Evolutionary conservation across 2,329 filamentous ascomycete genomes (phyloP), one percentile per base, ranked within the genome.

Genomic region (Alternaria viburni): DNA sequence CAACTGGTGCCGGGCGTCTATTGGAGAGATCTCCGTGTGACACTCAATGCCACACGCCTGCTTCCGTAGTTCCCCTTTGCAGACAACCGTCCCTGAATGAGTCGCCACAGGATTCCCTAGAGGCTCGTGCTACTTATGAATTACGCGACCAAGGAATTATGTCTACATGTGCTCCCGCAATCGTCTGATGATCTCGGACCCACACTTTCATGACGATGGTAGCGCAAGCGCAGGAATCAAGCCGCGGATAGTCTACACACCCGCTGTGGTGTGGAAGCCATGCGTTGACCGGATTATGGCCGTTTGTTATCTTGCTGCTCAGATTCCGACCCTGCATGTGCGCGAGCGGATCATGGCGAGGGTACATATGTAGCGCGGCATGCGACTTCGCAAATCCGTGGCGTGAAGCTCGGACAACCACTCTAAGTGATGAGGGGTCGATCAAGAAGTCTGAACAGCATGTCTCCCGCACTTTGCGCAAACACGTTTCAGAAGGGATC

Each of bases 1-100:
- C 71, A 72, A 66, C 54, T 67, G 68, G 66, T 68, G 64, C 67
- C 69, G 74, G 73, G 76, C 76, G 74, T 76, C 74, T 76, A 77
- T 71, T 69, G 69, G 66, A 72, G 70, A 72, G 66, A 72, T 69
- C 67, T 72, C 71, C 70, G 74, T 75, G 74, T 69, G 67, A 74
- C 74, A 65, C 68, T 68, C 68, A 71, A 73, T 69, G 59, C 71
- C 69, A 75, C 73, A 75, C 71, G 69, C 63, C 59, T 51, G 61
- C 64, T 57, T 64, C 50, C 54, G 60, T 50, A 57, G 52, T 52
- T 61, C 52, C 62, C 49, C 57, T 62, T 65, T 43, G 57, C 47
- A 58, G 59, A 46, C 52, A 59, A 55, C 19, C 47, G 46, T 65
- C 51, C 45, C 50, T 57, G 59, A 54, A 51, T 43, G 50, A 62